Conservation (phyloP, 768 basidiomycete species). For the Cystoderma amianthinum region DNA sequence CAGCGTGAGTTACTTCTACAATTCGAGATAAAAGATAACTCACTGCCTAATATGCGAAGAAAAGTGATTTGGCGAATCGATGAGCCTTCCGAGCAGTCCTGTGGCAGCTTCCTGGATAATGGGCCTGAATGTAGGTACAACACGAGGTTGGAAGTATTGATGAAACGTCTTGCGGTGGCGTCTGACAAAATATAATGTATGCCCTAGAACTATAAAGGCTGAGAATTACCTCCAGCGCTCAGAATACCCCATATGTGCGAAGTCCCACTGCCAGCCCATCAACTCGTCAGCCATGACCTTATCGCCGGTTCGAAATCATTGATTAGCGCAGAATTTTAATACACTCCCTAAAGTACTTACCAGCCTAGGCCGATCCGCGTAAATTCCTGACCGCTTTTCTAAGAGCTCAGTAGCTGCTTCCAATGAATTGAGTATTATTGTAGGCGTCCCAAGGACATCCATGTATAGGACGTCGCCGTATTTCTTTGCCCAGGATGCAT, state of each 20-base stretch:
- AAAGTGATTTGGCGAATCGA: slow-evolving; percentile 19
- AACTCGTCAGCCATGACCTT: slow-evolving; percentile 19
- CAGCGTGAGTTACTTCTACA: neutral
- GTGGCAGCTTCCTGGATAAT: slow-evolving; percentile 14
- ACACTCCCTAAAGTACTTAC: slow-evolving; percentile 2
- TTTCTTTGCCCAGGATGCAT: slow-evolving; percentile 19
- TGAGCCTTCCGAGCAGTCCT: slow-evolving; percentile 16
- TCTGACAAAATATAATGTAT: slow-evolving; percentile 6
- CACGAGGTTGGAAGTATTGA: slow-evolving; percentile 26
- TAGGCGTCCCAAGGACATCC: slow-evolving; percentile 23
- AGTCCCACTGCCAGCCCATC: slow-evolving; percentile 22
- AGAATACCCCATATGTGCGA: slow-evolving; percentile 21
- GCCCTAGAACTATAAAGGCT: neutral
- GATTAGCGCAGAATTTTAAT: neutral
- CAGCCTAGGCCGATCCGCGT: slow-evolving; percentile 34
- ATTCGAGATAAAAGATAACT: slow-evolving; percentile 4
- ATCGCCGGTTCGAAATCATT: no score
- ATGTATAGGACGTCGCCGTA: slow-evolving; percentile 23
- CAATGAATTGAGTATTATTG: slow-evolving; percentile 33
- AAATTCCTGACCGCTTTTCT: slow-evolving; percentile 34
- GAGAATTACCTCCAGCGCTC: slow-evolving; percentile 16
- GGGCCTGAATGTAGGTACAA: slow-evolving; percentile 16
- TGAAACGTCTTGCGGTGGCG: slow-evolving; percentile 24
- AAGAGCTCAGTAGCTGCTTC: slow-evolving; percentile 34
- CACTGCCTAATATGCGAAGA: slow-evolving; percentile 20